phyloP scores from a whole-genome alignment of 495 filamentous ascomycete genomes.

The Aspergillus baeticus region DNA sequence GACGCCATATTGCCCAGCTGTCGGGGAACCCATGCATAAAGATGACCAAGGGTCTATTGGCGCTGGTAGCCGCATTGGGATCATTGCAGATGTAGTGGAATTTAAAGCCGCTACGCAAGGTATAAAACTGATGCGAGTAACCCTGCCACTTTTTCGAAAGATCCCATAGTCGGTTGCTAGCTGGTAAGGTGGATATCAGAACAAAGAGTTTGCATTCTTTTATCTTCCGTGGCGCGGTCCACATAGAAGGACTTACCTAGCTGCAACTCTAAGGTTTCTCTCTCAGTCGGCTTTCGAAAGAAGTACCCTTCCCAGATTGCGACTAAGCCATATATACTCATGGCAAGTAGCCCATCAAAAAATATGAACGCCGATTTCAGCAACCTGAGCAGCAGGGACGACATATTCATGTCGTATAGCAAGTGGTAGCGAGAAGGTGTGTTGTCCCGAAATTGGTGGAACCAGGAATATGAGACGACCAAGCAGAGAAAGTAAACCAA shows the following conservation, averaged over 20 bases:
- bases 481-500: too few relatives aligned
- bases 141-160: conserved; percentile 37
- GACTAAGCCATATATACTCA: conserved; percentile 28
- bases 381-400: conserved; percentile 14
- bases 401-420: conserved; percentile 18
- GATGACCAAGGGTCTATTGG: conserved; percentile 42
- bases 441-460: not conserved
- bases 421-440: not conserved
- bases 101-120: conserved; percentile 45
- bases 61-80: conserved; percentile 17
- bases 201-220: not conserved
- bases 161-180: conserved; percentile 47
- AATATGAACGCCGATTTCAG: conserved; percentile 22
- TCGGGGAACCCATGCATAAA: conserved; percentile 62
- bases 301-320: conserved; percentile 28
- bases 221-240: not conserved
- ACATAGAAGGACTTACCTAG: conserved; percentile 29
- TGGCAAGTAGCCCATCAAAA: conserved; percentile 36
- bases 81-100: conserved; percentile 54
- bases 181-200: conserved; percentile 20
- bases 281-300: conserved; percentile 35
- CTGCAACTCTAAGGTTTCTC: conserved; percentile 37
- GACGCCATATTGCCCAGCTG: conserved; percentile 52
- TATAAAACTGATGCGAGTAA: conserved; percentile 47
- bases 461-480: too few relatives aligned